Conservation (phyloP, 2,329 filamentous ascomycete genomes). For the Penicillium crustosum region DNA sequence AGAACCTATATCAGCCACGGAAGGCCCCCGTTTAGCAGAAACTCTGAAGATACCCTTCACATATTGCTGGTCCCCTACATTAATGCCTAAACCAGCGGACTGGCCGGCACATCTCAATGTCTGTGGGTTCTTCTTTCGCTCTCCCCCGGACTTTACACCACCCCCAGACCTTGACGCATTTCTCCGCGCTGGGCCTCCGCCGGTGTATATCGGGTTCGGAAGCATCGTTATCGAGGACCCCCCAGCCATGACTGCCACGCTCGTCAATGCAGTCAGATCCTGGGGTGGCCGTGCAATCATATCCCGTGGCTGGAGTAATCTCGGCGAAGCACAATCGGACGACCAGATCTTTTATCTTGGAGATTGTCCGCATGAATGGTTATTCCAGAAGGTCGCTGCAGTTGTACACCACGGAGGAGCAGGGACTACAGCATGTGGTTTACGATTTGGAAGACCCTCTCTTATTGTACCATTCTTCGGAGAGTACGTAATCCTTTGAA, state of each 20-base stretch:
- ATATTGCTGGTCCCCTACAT: conserved; percentile 42
- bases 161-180: conserved; percentile 43
- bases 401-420: conserved; percentile 60
- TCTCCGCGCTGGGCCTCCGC: conserved; percentile 47
- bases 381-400: conserved; percentile 55
- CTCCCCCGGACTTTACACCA: conserved; percentile 35
- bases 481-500: conserved; percentile 30
- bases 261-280: conserved; percentile 49
- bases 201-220: conserved; percentile 57
- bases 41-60: conserved; percentile 39
- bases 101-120: conserved; percentile 34
- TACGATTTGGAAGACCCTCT: conserved; percentile 52
- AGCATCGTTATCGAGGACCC: conserved; percentile 55
- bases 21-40: conserved; percentile 36
- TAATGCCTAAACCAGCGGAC: conserved; percentile 39
- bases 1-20: conserved; percentile 32
- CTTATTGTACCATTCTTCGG: conserved; percentile 58
- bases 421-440: conserved; percentile 56
- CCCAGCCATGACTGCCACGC: conserved; percentile 41
- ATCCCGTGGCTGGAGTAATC: conserved; percentile 54
- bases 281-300: conserved; percentile 53
- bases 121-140: conserved; percentile 47
- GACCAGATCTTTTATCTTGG: conserved; percentile 50
- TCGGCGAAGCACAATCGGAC: conserved; percentile 35
- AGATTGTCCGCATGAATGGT: conserved; percentile 57